These are phyloP conservation scores for Alternaria ethzedia DNA, from an alignment of 2,329 filamentous ascomycete species.

Conservation along the genomic window DNA sequence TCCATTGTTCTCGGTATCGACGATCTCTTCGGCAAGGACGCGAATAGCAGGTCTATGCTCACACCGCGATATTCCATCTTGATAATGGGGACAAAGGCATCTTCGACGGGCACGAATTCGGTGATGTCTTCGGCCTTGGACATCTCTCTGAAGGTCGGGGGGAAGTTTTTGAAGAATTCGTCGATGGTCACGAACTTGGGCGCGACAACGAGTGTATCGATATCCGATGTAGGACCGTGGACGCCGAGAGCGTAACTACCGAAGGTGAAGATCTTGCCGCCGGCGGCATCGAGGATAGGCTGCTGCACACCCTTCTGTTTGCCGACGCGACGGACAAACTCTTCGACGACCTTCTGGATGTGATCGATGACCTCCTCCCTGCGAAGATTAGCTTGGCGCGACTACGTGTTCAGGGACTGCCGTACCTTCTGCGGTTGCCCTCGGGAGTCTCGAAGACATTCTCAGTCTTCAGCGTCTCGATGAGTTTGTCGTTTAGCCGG, in stretches of 20 bases:
- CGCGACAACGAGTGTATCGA: conserved; percentile 91
- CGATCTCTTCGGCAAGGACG: conserved; percentile 50
- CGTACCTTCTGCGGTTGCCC: conserved; percentile 82
- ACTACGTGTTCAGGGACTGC: background rate
- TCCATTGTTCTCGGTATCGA: conserved; percentile 65
- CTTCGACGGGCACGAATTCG: conserved; percentile 82
- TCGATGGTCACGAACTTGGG: conserved; percentile 87
- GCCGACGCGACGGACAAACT: conserved; percentile 85
- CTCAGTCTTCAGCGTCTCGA: conserved; percentile 83
- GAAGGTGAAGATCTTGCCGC: conserved; percentile 93
- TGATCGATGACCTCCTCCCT: conserved; percentile 76
- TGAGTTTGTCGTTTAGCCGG: conserved; percentile 76
- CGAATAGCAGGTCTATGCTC: conserved; percentile 86
- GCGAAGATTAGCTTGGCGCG: conserved; percentile 14
- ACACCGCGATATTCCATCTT: conserved; percentile 92
- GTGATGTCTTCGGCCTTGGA: conserved; percentile 79
- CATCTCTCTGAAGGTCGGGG: conserved; percentile 77
- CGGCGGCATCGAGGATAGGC: conserved; percentile 79
- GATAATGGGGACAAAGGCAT: conserved; percentile 95
- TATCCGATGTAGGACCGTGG: conserved; percentile 92
- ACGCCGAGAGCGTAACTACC: conserved; percentile 95
- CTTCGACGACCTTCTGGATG: conserved; percentile 79
- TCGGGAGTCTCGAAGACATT: conserved; percentile 88
- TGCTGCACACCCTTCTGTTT: conserved; percentile 75
- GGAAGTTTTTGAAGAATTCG: conserved; percentile 92